Percentiles rank a stretch among this genome's conserved stretches.
phyloP scores from a whole-genome alignment of 2,329 filamentous ascomycete genomes.

The Aureobasidium sp. region DNA sequence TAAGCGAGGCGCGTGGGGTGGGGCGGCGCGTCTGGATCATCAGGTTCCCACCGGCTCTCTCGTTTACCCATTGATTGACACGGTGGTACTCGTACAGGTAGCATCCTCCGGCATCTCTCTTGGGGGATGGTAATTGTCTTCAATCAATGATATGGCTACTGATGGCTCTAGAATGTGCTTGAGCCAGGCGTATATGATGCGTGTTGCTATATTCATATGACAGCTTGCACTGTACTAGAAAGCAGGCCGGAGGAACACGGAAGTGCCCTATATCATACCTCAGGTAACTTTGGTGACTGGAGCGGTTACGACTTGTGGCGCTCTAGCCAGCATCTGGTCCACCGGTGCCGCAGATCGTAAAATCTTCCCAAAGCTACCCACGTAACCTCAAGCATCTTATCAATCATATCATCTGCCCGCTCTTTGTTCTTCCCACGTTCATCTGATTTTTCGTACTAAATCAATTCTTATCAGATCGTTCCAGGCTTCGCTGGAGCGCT shows the following conservation, averaged over 20 bases:
- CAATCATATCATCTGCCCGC: slow-evolving; percentile 14
- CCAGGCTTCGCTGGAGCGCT: background rate
- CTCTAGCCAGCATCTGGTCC: background rate
- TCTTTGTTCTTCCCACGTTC: background rate
- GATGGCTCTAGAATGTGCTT: background rate
- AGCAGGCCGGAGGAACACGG: background rate
- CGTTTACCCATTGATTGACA: background rate
- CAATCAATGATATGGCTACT: background rate
- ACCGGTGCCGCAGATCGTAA: background rate
- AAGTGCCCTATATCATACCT: background rate
- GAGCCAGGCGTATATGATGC: background rate
- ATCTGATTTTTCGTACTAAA: background rate
- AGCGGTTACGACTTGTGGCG: background rate
- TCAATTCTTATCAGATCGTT: slow-evolving; percentile 5
- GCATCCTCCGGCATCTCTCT: background rate
- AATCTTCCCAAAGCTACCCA: background rate
- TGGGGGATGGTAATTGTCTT: background rate
- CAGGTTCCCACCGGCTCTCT: background rate
- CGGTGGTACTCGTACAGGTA: background rate
- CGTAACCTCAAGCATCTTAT: slow-evolving; percentile 13
- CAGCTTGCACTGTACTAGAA: background rate
- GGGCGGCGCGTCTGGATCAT: background rate
- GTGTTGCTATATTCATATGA: background rate
- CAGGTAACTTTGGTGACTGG: background rate
- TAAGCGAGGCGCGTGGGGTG: background rate